A percentile compares a stretch with the other conserved stretches of the same genome.
Evolutionary conservation across 306 rosid species (phyloP).

Genomic region (Cicer chorassanicum): DNA sequence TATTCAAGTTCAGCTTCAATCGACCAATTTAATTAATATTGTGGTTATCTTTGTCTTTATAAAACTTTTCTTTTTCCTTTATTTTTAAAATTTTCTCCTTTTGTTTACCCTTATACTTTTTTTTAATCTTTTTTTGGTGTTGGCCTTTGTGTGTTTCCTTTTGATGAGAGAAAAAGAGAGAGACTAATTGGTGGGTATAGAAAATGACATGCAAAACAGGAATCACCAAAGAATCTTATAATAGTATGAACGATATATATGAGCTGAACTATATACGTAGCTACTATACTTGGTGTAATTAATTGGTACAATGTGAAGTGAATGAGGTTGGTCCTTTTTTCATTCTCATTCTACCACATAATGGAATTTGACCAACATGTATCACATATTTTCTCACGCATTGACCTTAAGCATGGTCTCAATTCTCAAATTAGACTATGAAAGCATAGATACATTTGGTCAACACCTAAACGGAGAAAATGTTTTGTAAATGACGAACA

Average conservation of each 20-base stretch:
- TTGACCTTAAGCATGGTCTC: constrained; percentile 56
- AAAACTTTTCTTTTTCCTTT: constrained; percentile 35
- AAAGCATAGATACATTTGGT: constrained; percentile 58
- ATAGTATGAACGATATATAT: constrained; percentile 46
- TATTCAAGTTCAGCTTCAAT: neutral
- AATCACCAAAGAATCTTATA: constrained; percentile 69
- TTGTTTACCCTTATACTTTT: constrained; percentile 38
- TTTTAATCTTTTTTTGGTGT: constrained; percentile 40
- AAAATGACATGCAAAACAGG: constrained; percentile 67
- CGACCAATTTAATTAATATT: neutral
- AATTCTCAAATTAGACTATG: constrained; percentile 45
- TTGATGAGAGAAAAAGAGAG: constrained; percentile 54
- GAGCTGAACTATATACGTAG: neutral
- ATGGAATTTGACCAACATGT: constrained; percentile 58
- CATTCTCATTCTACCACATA: constrained; percentile 32
- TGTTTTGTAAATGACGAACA: constrained; percentile 32
- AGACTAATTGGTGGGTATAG: constrained; percentile 67
- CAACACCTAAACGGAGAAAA: constrained; percentile 81
- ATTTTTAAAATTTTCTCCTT: neutral
- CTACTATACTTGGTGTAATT: constrained; percentile 7
- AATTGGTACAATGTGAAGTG: constrained; percentile 48
- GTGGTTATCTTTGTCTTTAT: constrained; percentile 53
- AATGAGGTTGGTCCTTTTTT: constrained; percentile 12
- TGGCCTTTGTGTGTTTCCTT: constrained; percentile 65
- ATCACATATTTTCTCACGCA: constrained; percentile 52